Base-by-base conservation (phyloP, 139 green algal species). In the Haematococcus lacustris region DNA sequence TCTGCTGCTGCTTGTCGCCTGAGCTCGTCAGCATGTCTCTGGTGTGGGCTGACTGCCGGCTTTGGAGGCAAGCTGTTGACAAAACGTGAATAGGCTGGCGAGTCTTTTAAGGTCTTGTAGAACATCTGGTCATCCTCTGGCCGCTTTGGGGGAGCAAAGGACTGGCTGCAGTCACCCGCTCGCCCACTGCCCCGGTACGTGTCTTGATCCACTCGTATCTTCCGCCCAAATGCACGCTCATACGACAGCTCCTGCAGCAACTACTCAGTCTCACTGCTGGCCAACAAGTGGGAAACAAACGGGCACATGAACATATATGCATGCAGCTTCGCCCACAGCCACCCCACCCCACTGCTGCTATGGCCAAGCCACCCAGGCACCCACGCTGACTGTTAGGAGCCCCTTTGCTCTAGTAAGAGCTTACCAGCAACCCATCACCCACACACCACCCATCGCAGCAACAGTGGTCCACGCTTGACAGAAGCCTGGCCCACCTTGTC, bases 31-130 rank as follows among this genome's bases (percentile, higher is more conserved):
- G 71, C 41, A 4, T 69, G 68, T 26, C 79, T 75, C 75, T 80
- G 63, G 59, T 82, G 75, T 25, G 75, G 75, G 59, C 72, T 80
- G 26, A 80, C 72, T 0, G 68, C 57, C 0, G 75, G 72, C 70
- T 76, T 76, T 40, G 73, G n/a, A 2, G 79, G 79, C 53, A 85
- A 64, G n/a, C 40, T 68, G 28, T 70, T 65, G 28, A 71, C 71
- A 37, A 85, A 85, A 2, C 79, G 64, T 33, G 70, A 62, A 60
- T 82, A 85, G 0, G 79, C 82, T 4, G 79, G 79, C 1, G 68
- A 51, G 53, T 85, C 79, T 50, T 82, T 85, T 30, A 85, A 70
- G 1, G 61, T 67, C 53, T 70, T 74, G 64, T 76, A 85, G 53
- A 70, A 82, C 0, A 25, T 74, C 26, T 39, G 38, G n/a, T 81